Conservation (phyloP, 768 basidiomycete species). For the Lactarius hengduanensis region DNA sequence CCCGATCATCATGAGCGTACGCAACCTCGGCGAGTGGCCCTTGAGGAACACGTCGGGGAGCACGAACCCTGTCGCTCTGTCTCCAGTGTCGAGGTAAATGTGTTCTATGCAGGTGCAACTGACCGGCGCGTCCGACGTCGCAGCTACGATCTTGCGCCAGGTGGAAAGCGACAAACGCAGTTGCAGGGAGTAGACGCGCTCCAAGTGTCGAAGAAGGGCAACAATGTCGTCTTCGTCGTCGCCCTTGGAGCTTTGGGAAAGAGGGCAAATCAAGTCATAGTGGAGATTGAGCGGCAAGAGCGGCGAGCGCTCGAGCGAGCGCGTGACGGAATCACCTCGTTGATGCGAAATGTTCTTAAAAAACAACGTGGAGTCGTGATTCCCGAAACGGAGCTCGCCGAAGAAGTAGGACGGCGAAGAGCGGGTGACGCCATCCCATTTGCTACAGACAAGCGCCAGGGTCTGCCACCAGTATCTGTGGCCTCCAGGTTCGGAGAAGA, state of each 20-base stretch:
- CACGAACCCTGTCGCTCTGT: not conserved
- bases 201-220: not conserved
- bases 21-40: not conserved
- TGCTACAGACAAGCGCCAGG: slow-evolving; percentile 8
- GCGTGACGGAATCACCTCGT: not conserved
- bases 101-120: slow-evolving; percentile 8
- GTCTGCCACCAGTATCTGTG: slow-evolving; percentile 9
- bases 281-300: slow-evolving; percentile 5
- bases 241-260: not conserved
- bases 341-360: slow-evolving; percentile 1
- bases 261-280: slow-evolving; percentile 1
- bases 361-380: not conserved
- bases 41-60: slow-evolving; percentile 5
- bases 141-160: not conserved
- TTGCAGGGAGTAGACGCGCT: not conserved
- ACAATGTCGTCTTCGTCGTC: slow-evolving; percentile 2
- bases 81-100: slow-evolving; percentile 5
- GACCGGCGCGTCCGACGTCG: not conserved
- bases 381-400: not conserved
- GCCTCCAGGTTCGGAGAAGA: slow-evolving; percentile 4
- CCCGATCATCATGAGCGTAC: not conserved
- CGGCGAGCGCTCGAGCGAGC: not conserved
- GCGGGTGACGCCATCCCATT: slow-evolving; percentile 6
- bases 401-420: slow-evolving; percentile 1
- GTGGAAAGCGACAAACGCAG: slow-evolving; percentile 5